Evolutionary conservation across 2,329 filamentous ascomycete genomes (phyloP).

Genomic region (Ophiostoma triangulosporum): DNA sequence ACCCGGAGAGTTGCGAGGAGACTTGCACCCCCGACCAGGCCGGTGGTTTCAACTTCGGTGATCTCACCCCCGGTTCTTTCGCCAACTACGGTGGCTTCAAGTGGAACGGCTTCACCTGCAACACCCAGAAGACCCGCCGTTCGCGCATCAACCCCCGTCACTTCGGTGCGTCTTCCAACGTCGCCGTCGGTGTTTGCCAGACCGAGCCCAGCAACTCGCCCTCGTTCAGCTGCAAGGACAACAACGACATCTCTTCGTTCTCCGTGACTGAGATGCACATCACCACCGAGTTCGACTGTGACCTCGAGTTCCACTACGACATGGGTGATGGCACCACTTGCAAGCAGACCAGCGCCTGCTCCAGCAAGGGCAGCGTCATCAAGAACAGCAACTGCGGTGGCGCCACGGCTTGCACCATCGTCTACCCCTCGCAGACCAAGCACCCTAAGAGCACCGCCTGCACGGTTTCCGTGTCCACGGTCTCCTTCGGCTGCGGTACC

Average conservation of each 20-base stretch:
- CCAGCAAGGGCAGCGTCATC: slow-evolving; percentile 51
- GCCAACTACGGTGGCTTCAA: slow-evolving; percentile 55
- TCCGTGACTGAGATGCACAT: slow-evolving; percentile 65
- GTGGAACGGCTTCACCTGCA: slow-evolving; percentile 62
- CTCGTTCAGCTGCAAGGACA: slow-evolving; percentile 39
- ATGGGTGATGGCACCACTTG: slow-evolving; percentile 75
- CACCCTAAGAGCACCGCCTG: slow-evolving; percentile 43
- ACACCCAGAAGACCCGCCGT: slow-evolving; percentile 46
- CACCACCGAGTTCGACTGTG: slow-evolving; percentile 58
- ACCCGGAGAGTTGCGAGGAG: slow-evolving; percentile 62
- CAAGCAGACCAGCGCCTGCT: slow-evolving; percentile 63
- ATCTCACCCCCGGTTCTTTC: slow-evolving; percentile 48
- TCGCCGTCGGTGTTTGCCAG: slow-evolving; percentile 43
- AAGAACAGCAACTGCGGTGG: slow-evolving; percentile 86
- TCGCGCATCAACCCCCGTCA: slow-evolving; percentile 37
- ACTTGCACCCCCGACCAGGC: slow-evolving; percentile 59
- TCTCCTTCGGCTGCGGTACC: slow-evolving; percentile 57
- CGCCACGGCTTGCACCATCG: slow-evolving; percentile 66
- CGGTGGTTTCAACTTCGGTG: slow-evolving; percentile 57
- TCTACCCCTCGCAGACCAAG: slow-evolving; percentile 46
- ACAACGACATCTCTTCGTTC: slow-evolving; percentile 42
- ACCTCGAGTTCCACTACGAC: slow-evolving; percentile 73
- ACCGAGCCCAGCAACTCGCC: slow-evolving; percentile 35
- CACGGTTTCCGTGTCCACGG: slow-evolving; percentile 58
- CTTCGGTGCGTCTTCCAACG: slow-evolving; percentile 30